Conservation (phyloP, 1,139 yeast species). For the Debaryomycetaceae sp. region DNA sequence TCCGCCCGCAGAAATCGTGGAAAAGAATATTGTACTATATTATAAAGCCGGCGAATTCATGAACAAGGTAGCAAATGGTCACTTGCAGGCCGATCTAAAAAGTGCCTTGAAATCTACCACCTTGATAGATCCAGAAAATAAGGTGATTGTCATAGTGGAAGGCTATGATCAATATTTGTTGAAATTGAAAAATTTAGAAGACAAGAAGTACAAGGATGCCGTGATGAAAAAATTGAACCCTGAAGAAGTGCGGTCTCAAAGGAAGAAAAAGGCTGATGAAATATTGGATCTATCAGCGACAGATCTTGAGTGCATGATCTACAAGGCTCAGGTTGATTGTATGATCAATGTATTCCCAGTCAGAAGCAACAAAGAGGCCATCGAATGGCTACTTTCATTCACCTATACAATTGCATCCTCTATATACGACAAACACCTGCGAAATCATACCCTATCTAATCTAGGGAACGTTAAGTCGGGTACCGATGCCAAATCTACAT, state of each 20-base stretch:
- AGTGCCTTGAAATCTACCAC: neutral
- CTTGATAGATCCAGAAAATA: neutral
- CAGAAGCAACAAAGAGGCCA: conserved; percentile 43
- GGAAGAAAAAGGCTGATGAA: conserved; percentile 8
- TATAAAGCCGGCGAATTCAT: conserved; percentile 47
- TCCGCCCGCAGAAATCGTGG: conserved; percentile 34
- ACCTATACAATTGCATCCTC: conserved; percentile 53
- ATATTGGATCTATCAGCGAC: conserved; percentile 26
- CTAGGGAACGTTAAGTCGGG: conserved; percentile 57
- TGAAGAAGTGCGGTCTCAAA: conserved; percentile 4
- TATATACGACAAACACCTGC: conserved; percentile 51
- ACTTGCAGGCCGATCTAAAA: conserved; percentile 6
- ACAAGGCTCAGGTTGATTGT: conserved; percentile 25
- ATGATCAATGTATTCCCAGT: conserved; percentile 48
- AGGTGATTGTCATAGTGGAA: conserved; percentile 42
- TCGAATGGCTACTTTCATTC: conserved; percentile 53
- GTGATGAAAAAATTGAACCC: conserved; percentile 26
- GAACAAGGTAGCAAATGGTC: conserved; percentile 24
- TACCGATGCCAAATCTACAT: conserved; percentile 41
- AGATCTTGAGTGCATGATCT: conserved; percentile 31
- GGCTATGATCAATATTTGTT: conserved; percentile 45
- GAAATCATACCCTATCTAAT: conserved; percentile 53
- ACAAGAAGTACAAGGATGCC: conserved; percentile 40
- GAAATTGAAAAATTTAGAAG: conserved; percentile 42
- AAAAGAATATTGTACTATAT: conserved; percentile 40